These are phyloP conservation scores for Pseudonitzschia pungens DNA, from an alignment of 108 stramenopile species.

Conservation along the genomic window DNA sequence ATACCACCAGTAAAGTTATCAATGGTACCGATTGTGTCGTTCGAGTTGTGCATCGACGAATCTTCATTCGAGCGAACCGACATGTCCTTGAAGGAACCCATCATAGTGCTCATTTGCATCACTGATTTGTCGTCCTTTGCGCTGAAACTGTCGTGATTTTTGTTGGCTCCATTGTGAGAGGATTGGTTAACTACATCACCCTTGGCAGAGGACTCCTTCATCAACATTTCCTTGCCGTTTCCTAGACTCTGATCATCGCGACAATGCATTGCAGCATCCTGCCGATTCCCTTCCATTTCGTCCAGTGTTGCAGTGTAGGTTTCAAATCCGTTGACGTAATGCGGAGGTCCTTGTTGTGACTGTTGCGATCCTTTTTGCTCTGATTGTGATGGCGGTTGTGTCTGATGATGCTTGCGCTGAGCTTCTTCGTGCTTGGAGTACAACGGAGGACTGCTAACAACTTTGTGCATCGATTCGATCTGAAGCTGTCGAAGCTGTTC, in stretches of 20 bases:
- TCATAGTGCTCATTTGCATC: slow-evolving; percentile 37
- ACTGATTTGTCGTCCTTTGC: slow-evolving; percentile 14
- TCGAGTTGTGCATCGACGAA: slow-evolving; percentile 7
- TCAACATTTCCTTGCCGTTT: not conserved
- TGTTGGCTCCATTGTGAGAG: not conserved
- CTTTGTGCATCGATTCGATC: not conserved
- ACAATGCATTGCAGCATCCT: not conserved
- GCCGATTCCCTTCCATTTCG: not conserved
- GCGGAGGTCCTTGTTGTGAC: not conserved
- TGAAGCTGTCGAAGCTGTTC: slow-evolving; percentile 4
- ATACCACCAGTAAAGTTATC: slow-evolving; percentile 12
- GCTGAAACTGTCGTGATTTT: not conserved
- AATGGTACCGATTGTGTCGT: slow-evolving; percentile 36
- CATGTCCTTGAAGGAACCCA: slow-evolving; percentile 50
- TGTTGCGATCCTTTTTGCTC: not conserved
- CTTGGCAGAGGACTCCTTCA: not conserved
- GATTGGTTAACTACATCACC: not conserved
- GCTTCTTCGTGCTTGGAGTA: not conserved
- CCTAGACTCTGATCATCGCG: not conserved
- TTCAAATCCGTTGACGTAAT: not conserved
- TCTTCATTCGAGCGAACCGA: slow-evolving; percentile 19
- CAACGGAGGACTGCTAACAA: not conserved
- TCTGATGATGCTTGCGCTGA: not conserved
- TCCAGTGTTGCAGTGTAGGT: slow-evolving; percentile 13
- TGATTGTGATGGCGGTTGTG: not conserved